Conservation (phyloP, 306 rosid genomes). For the Trifolium fragiferum region DNA sequence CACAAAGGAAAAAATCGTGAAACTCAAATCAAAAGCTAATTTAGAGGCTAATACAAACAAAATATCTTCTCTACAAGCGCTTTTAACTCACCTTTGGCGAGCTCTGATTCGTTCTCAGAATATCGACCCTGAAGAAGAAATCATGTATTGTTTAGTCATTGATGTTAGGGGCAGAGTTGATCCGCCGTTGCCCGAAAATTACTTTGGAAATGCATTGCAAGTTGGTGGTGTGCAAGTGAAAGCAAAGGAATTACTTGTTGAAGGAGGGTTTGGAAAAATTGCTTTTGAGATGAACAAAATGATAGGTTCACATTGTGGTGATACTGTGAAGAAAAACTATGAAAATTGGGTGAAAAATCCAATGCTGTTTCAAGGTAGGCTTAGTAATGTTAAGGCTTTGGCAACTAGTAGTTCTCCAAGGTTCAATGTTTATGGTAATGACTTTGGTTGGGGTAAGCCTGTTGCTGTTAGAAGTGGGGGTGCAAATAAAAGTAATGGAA, state of each 20-base stretch:
- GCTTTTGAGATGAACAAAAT: background rate
- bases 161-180: background rate
- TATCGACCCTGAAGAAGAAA: background rate
- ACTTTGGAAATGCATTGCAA: background rate
- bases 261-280: background rate
- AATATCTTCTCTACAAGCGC: conserved; percentile 8
- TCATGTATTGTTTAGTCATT: background rate
- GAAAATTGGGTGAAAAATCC: conserved; percentile 9
- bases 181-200: background rate
- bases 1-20: background rate
- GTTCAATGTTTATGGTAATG: conserved; percentile 6
- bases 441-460: conserved; percentile 24
- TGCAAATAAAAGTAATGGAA: conserved; percentile 3
- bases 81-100: background rate
- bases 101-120: background rate
- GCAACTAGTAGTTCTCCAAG: conserved; percentile 2
- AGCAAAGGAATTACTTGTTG: background rate
- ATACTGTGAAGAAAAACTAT: background rate
- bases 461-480: background rate
- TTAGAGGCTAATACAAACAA: too few species aligned
- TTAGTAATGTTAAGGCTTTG: background rate
- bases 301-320: background rate
- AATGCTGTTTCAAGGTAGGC: background rate
- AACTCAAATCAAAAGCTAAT: background rate
- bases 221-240: background rate